phyloP scores from a whole-genome alignment of 75 land plant species.

The Chamaecyparis obtusa region DNA sequence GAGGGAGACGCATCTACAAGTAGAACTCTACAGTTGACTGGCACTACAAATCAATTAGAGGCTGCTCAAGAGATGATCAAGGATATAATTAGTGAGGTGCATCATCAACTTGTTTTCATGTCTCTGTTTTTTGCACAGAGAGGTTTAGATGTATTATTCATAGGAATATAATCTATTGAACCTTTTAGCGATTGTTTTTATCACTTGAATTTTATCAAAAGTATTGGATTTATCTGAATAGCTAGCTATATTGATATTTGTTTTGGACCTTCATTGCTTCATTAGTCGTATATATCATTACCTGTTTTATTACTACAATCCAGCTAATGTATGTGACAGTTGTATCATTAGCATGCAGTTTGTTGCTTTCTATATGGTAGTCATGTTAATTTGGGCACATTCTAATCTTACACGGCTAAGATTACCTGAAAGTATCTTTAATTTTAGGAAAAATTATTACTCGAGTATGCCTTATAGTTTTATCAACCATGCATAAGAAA shows the following conservation, averaged over 20 bases:
- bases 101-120: conserved; percentile 6
- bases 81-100: conserved; percentile 91
- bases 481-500: not conserved
- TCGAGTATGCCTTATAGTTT: not conserved
- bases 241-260: not conserved
- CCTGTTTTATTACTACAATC: not conserved
- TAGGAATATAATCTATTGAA: not conserved
- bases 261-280: not conserved
- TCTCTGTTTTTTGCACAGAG: not conserved
- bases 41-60: conserved; percentile 78
- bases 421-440: not conserved
- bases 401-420: not conserved
- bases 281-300: not conserved
- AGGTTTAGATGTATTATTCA: not conserved
- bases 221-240: not conserved
- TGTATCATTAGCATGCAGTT: not conserved
- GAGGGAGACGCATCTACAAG: conserved; percentile 87
- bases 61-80: conserved; percentile 80
- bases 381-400: not conserved
- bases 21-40: conserved; percentile 80
- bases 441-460: not conserved
- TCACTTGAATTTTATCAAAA: not conserved
- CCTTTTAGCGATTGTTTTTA: not conserved
- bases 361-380: not conserved
- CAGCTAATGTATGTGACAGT: too few species aligned